Base-by-base conservation (phyloP, 208 protist genomes). In the Trypanosoma scelopori region DNA sequence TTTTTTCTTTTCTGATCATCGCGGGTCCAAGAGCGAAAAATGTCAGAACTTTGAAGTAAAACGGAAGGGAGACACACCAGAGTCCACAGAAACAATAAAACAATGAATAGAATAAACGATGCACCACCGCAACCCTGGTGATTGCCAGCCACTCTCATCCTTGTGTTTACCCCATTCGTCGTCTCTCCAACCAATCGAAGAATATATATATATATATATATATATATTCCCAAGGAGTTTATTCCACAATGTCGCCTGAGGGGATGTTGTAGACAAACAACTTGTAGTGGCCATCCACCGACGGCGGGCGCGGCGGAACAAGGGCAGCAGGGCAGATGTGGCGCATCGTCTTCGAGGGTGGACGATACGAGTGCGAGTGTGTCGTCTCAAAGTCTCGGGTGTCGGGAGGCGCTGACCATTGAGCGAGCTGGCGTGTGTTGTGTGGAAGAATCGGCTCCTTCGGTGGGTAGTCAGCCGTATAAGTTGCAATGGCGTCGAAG, bases 361-460 rank as follows among this genome's bases (percentile, higher is more conserved):
- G 55, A 53, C 81, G 58, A 75, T 89, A 95, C 35, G 86, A 76
- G 15, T 67, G 65, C 37, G 71, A 79, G 45, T 70, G 60, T 30
- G 81, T 85, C 15, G 89, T 95, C 62, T 83, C 59, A 80, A 95
- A 95, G 81, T 95, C 86, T 55, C 89, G 85, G 49, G 84, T 93
- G 65, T 95, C 85, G 22, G 84, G 86, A 45, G 91, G 49, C 23
- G 46, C 23, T 45, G 72, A 55, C 28, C 62, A 27, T 20, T 25
- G 37, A 59, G 42, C 16, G 25, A 47, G 60, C 74, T 69, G 60
- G 15, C 63, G 76, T 50, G 63, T 48, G 59, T 37, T 57, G 63
- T 55, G 63, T 47, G 58, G 43, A 50, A 79, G 55, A 20, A 87
- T 78, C 48, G 81, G 82, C 58, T 95, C 78, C 84, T 95, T 95